phyloP scores from a whole-genome alignment of 2,329 filamentous ascomycete species.

The Ilyonectria sp. region DNA sequence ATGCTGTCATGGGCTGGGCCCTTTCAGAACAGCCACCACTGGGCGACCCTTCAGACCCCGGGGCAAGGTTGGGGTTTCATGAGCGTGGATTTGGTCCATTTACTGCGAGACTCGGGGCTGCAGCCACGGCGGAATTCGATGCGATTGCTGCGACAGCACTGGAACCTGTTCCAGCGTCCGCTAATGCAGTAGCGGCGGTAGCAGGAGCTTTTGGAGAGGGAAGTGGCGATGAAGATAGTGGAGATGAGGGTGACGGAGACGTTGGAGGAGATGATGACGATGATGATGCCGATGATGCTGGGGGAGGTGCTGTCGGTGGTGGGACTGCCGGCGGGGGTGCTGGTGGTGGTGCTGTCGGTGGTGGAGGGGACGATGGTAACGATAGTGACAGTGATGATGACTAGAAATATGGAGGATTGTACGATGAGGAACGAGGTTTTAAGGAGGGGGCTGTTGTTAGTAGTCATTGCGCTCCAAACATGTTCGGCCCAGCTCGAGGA shows the following conservation, averaged over 20 bases:
- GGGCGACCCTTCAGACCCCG: constrained; percentile 40
- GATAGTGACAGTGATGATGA: constrained; percentile 6
- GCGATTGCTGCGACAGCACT: constrained; percentile 24
- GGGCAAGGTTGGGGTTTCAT: constrained; percentile 50
- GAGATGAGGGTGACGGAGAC: background rate
- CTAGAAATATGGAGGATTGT: background rate
- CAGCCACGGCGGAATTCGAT: constrained; percentile 23
- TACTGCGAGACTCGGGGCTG: constrained; percentile 27
- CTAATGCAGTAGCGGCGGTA: constrained; percentile 4
- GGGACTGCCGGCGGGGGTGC: too few relatives aligned
- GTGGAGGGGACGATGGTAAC: background rate
- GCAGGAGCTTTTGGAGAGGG: constrained; percentile 5
- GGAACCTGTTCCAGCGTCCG: constrained; percentile 8
- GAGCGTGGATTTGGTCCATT: constrained; percentile 51
- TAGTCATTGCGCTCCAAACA: too few relatives aligned
- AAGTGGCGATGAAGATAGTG: constrained; percentile 11
- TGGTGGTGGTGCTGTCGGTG: background rate
- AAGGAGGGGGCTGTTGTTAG: too few relatives aligned
- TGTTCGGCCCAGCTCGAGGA: too few relatives aligned
- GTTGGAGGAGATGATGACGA: background rate
- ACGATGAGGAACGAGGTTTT: background rate
- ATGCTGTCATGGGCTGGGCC: constrained; percentile 56
- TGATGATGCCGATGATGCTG: background rate
- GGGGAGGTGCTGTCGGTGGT: background rate
- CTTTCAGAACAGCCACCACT: constrained; percentile 45